Base-by-base conservation (phyloP, 2,329 filamentous ascomycete species). In the Coniochaeta ligniaria region DNA sequence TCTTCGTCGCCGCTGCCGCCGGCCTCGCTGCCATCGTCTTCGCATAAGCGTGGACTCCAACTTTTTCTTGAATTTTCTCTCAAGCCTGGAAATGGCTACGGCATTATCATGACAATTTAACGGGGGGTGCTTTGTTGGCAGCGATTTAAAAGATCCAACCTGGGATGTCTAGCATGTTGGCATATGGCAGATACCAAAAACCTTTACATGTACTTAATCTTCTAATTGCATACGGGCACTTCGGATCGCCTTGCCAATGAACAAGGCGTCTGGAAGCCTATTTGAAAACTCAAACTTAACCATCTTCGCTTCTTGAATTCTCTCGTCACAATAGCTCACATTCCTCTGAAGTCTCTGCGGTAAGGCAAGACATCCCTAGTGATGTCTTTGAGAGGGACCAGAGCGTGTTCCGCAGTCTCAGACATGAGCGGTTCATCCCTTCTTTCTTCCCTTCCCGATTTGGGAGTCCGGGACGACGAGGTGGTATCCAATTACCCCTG, bases 11-110 rank as follows among this genome's bases (percentile, higher is more conserved):
- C 72, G 82, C 78, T 66, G 77, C 75, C 57, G 83, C 79, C 73
- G 83, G 81, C 75, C 71, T 82, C 60, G 78, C 75, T 63, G 83
- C 81, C 70, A 73, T 83, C 70, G 68, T 80, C 75, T 73, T 86
- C 69, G 79, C 78, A 72, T 85, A 85, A 81, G 65, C 61, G 62
- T 57, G 33, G 56, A 71, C 62, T 68, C 67, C 67, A 26, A 4
- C 24, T 31, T 52, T 52, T 72, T 70, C 67, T 69, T 73, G 31
- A 36, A 36, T 71, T 64, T 67, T 67, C 70, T 63, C 70, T 63
- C 24, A 73, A 72, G 75, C 74, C 73, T 72, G 61, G 70, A 71
- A 70, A 17, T 26, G 75, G 75, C 70, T 70, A 72, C 70, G 74
- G 73, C 72, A 73, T 68, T 72, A 59, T 62, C 55, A 57, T 71